Base-by-base conservation (phyloP, 768 basidiomycete genomes). In the Plicaturopsis crispa region DNA sequence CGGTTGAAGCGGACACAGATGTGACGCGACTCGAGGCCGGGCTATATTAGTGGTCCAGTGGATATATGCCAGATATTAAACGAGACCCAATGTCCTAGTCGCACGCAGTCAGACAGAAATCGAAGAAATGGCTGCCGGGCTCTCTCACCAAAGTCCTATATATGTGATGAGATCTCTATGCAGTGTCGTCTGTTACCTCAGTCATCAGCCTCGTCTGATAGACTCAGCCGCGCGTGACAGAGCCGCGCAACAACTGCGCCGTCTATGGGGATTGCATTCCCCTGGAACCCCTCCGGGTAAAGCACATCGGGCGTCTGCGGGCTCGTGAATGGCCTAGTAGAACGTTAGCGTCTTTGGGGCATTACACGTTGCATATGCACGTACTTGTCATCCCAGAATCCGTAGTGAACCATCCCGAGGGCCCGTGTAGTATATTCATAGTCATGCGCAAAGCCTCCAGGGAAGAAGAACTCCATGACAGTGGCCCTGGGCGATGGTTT, bases 381-480 rank as follows among this genome's bases (percentile, higher is more conserved):
- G 33, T 46, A 86, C 84, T 68, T 51, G 38, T 78, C 65, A 12
- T 75, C 73, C 91, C 92, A 94, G 57, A 94, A 83, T 6, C 85
- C 86, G 46, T 79, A 87, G 55, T 90, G 83, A 1, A 63, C 66
- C 71, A 94, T 88, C 6, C 89, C 91, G 2, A 94, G 61, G 0
- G 84, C 80, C n/a, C 80, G 72, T 0, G 84, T 66, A 1, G 84
- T 86, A 43, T 75, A 88, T 55, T 88, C 78, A 52, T 92, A 92
- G 54, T 92, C 89, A 46, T 76, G 72, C 8, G 90, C 86, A 53
- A 92, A 92, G 3, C 90, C 89, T 30, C 70, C 70, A 0, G 83
- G 83, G 57, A 69, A 87, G 59, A 91, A 92, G 61, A 96, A 91
- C 52, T 96, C 92, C 53, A 94, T 87, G 22, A 96, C 89, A 0